Evolutionary conservation across 2,329 filamentous ascomycete genomes (phyloP), one percentile per base, ranked within the genome.

Genomic region (Colletotrichum eremochloae): DNA sequence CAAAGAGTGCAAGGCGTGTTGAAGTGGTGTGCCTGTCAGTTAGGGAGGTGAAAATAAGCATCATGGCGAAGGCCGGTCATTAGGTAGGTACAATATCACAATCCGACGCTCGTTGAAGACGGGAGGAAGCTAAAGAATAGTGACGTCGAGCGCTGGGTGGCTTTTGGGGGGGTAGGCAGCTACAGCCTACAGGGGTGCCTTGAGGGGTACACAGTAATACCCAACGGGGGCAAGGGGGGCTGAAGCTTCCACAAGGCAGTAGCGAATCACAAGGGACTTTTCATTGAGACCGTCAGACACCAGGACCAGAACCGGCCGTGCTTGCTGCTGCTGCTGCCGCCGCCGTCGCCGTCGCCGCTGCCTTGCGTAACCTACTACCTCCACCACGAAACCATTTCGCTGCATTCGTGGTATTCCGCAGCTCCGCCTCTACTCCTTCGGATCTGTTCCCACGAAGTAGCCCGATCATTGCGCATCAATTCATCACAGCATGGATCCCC

Each of bases 401-500:
- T 46, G 48, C 64, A 33, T 36, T 36, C 71, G 38, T 42, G 36
- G 56, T 38, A 31, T 20, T 46, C 42, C 11, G 62, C 42, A 29
- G 44, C 57, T 50, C 40, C 36, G 42, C 50, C 33, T 63, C 46
- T 38, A 40, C 55, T 40, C 55, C 33, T 68, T 33, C 5, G 56
- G 62, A 50, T 63, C 36, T 48, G 48, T 42, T 62, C 58, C n/a
- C 38, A 46, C 57, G 50, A 55, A 55, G 44, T 29, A 50, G 58
- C 44, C 36, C 20, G 48, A 31, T 20, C 15, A 61, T 55, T 55
- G 52, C 52, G 36, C 40, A 48, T 52, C 53, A 24, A 40, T 52
- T 18, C 57, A 58, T 74, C 31, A 44, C 40, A 76, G 72, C 70
- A 87, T 87, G 86, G 86, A 87, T 75, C 79, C 79, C 62, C 82